Evolutionary conservation across 2,329 filamentous ascomycete genomes (phyloP).

Genomic region (Aquanectria penicillioides): DNA sequence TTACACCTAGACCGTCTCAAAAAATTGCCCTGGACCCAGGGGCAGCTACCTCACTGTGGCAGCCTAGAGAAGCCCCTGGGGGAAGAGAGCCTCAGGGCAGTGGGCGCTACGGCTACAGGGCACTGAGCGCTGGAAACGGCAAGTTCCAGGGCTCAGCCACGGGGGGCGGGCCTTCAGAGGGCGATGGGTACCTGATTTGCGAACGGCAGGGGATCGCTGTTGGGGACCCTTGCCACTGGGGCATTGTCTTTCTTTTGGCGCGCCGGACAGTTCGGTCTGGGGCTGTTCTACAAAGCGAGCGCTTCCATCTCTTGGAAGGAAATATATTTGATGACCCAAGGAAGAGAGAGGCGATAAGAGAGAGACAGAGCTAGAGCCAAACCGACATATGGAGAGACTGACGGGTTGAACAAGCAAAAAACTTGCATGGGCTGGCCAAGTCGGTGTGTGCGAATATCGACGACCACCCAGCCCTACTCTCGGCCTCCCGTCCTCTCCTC

Average conservation of each 20-base stretch:
- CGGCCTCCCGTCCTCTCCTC: conserved; percentile 3
- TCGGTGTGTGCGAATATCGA: conserved; percentile 10
- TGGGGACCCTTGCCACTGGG: conserved; percentile 12
- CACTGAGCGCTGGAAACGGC: conserved; percentile 5
- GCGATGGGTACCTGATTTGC: conserved; percentile 4
- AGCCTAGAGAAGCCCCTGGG: conserved; percentile 12
- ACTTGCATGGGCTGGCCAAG: not conserved
- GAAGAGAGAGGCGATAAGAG: not conserved
- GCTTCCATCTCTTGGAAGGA: conserved; percentile 5
- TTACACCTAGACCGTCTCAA: conserved; percentile 21
- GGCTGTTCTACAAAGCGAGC: not conserved
- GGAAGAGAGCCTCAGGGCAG: not conserved
- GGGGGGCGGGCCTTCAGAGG: conserved; percentile 10
- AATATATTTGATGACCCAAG: no score
- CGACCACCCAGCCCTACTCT: conserved; percentile 20
- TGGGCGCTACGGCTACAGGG: conserved; percentile 15
- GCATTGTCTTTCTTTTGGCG: not conserved
- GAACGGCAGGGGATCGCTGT: conserved; percentile 12
- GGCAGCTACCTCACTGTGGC: not conserved
- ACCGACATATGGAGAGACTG: no score
- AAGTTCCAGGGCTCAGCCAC: conserved; percentile 3
- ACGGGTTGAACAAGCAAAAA: no score
- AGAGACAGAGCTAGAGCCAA: no score
- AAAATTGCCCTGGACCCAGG: conserved; percentile 20
- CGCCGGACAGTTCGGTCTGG: conserved; percentile 2